Evolutionary conservation across 1,284 basidiomycete genomes (phyloP).

Genomic region (Microbotryum scabiosae): DNA sequence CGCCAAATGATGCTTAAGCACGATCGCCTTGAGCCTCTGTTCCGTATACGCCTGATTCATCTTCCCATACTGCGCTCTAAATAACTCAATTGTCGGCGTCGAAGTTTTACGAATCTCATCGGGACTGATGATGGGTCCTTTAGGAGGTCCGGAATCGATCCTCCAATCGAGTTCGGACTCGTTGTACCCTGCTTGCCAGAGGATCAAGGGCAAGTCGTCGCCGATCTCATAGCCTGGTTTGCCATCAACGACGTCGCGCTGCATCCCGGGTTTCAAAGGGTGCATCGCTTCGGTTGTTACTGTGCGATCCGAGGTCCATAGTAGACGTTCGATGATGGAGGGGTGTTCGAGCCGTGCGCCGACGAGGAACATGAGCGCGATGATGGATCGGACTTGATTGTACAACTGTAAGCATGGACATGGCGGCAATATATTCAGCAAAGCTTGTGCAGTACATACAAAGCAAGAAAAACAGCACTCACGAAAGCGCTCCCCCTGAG

Average conservation of each 20-base stretch:
- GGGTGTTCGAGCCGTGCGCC: constrained; percentile 73
- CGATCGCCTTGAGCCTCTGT: constrained; percentile 24
- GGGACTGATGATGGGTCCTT: constrained; percentile 37
- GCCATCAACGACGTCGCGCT: constrained; percentile 45
- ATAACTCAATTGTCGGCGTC: constrained; percentile 15
- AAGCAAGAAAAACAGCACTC: not conserved
- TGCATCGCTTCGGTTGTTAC: constrained; percentile 6
- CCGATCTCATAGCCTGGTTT: constrained; percentile 94
- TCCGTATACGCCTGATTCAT: constrained; percentile 24
- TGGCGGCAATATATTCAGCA: constrained; percentile 61
- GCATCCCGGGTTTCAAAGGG: not conserved
- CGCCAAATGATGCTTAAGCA: constrained; percentile 42
- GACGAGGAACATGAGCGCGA: constrained; percentile 83
- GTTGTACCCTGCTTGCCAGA: constrained; percentile 83
- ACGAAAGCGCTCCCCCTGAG: constrained; percentile 29
- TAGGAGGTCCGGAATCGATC: constrained; percentile 47
- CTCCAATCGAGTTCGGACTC: constrained; percentile 65
- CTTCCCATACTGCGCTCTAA: constrained; percentile 20
- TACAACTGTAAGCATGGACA: constrained; percentile 59
- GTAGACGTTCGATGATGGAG: constrained; percentile 59
- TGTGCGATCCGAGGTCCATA: constrained; percentile 52
- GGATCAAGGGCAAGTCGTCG: constrained; percentile 75
- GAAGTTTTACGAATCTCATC: constrained; percentile 36
- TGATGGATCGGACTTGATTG: constrained; percentile 95
- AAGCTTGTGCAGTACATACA: not conserved